A percentile compares a stretch with the other conserved stretches of the same genome.
Evolutionary conservation across 1,284 basidiomycete species (phyloP).

Genomic region (Austroboletus niveus): DNA sequence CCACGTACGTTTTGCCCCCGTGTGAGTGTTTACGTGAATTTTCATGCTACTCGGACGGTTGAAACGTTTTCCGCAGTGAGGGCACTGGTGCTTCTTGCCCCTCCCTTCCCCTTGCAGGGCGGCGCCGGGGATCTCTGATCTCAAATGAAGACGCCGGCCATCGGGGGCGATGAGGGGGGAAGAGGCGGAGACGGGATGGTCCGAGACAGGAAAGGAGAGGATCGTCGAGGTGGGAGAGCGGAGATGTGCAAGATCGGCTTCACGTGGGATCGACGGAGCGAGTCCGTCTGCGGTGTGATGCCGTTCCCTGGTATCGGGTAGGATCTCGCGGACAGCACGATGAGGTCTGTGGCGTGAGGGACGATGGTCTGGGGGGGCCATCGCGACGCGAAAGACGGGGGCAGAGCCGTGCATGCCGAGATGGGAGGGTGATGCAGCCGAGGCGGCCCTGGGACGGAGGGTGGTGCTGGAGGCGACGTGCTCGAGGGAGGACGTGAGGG

Average conservation of each 20-base stretch:
- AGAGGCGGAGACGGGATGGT: slow-evolving; percentile 21
- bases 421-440: slow-evolving; percentile 7
- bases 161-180: slow-evolving; percentile 27
- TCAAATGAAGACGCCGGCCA: slow-evolving; percentile 29
- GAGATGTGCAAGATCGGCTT: slow-evolving; percentile 29
- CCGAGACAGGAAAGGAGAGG: slow-evolving; percentile 33
- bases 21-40: slow-evolving; percentile 77
- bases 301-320: slow-evolving; percentile 25
- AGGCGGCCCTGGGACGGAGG: slow-evolving; percentile 30
- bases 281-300: slow-evolving; percentile 22
- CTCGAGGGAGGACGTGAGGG: slow-evolving; percentile 41
- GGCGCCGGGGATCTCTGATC: slow-evolving; percentile 28
- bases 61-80: slow-evolving; percentile 67
- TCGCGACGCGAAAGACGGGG: slow-evolving; percentile 37
- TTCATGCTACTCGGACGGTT: slow-evolving; percentile 74
- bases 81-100: slow-evolving; percentile 59
- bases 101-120: slow-evolving; percentile 30
- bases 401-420: slow-evolving; percentile 34
- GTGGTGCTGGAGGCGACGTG: slow-evolving; percentile 44
- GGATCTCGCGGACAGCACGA: slow-evolving; percentile 23
- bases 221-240: slow-evolving; percentile 33
- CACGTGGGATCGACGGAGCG: slow-evolving; percentile 29
- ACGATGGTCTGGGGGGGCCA: slow-evolving; percentile 18
- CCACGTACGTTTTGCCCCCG: slow-evolving; percentile 69
- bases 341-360: slow-evolving; percentile 17